A percentile compares a stretch with the other conserved stretches of the same genome.
These are phyloP conservation scores for Datura wrightii DNA, from an alignment of 257 asterid genomes.

Conservation along the genomic window DNA sequence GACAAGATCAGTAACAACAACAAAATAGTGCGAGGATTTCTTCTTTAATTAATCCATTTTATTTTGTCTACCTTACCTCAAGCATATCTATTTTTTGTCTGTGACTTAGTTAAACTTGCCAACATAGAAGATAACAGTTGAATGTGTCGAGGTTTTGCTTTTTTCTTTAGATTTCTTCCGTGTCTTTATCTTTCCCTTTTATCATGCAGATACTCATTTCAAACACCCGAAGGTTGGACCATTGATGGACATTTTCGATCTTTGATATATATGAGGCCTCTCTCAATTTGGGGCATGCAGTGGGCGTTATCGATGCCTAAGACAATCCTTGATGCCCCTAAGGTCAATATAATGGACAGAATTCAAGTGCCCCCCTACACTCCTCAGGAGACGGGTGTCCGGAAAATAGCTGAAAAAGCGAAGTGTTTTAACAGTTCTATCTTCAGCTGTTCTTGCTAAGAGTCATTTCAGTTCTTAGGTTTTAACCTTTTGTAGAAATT, in stretches of 20 bases:
- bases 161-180: background rate
- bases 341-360: constrained; percentile 61
- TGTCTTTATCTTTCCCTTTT: constrained; percentile 3
- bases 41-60: background rate
- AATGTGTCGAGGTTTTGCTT: background rate
- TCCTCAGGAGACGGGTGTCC: constrained; percentile 55
- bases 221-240: constrained; percentile 98
- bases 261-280: constrained; percentile 95
- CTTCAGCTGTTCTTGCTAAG: constrained; percentile 74
- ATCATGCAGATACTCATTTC: constrained; percentile 77
- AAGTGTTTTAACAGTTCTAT: constrained; percentile 71
- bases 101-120: background rate
- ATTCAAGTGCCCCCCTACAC: constrained; percentile 40
- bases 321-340: constrained; percentile 62
- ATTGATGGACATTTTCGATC: constrained; percentile 93
- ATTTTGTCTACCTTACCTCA: background rate
- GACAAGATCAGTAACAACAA: too few relatives aligned
- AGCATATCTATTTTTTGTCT: background rate
- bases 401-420: constrained; percentile 59
- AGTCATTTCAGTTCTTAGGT: background rate
- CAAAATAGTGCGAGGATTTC: background rate
- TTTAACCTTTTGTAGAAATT: background rate
- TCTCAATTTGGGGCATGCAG: constrained; percentile 97
- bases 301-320: constrained; percentile 67
- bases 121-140: background rate